Evolutionary conservation across 1,284 basidiomycete genomes (phyloP).

Genomic region (Puccinia hordei): DNA sequence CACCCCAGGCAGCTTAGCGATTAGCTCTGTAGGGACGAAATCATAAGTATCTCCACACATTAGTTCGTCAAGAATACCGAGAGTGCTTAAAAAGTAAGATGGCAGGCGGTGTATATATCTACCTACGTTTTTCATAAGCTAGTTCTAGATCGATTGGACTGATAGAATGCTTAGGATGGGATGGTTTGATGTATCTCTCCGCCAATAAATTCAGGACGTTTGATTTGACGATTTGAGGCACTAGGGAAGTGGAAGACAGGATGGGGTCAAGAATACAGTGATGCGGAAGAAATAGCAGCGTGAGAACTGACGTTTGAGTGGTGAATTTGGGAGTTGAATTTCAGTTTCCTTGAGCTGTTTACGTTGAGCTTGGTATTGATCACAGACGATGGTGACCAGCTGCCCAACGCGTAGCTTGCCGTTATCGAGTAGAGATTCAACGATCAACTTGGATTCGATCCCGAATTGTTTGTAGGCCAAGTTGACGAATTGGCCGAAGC

Average conservation of each 20-base stretch:
- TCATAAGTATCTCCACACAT: neutral
- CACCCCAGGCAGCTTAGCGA: constrained; percentile 32
- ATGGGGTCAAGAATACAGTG: neutral
- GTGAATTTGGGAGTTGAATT: neutral
- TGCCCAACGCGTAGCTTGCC: constrained; percentile 37
- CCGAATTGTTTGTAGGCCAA: constrained; percentile 32
- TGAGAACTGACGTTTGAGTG: constrained; percentile 16
- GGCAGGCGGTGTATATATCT: no score
- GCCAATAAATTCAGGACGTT: constrained; percentile 37
- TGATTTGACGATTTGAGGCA: constrained; percentile 36
- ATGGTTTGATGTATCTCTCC: constrained; percentile 37
- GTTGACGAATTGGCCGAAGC: constrained; percentile 35
- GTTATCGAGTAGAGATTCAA: constrained; percentile 34
- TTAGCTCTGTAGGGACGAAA: constrained; percentile 17
- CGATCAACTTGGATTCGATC: constrained; percentile 35
- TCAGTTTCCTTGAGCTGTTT: constrained; percentile 26
- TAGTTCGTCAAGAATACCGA: neutral
- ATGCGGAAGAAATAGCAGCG: neutral
- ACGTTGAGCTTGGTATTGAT: constrained; percentile 24
- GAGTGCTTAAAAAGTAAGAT: neutral
- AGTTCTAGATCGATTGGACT: constrained; percentile 18
- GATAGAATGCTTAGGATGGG: constrained; percentile 35
- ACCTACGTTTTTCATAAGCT: constrained; percentile 45
- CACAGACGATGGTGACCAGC: constrained; percentile 28
- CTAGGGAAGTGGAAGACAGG: neutral